A percentile compares a stretch with the other conserved stretches of the same genome.
Conservation (phyloP, 768 basidiomycete species). For the Boletus vinaceobasis region DNA sequence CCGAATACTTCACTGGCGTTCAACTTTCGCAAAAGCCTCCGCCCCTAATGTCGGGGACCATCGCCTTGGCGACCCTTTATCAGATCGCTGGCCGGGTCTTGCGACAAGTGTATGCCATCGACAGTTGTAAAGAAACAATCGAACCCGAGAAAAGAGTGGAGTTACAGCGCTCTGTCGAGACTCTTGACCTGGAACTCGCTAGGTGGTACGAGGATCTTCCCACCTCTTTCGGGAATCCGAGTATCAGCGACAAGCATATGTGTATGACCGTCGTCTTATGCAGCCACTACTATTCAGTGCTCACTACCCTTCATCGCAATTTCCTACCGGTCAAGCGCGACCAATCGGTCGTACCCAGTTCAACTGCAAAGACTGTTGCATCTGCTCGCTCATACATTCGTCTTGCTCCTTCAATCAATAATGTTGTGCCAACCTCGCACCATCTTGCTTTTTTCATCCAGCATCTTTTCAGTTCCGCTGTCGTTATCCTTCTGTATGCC, state of each 20-base stretch:
- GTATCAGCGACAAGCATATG: slow-evolving; percentile 72
- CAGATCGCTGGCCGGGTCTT: slow-evolving; percentile 82
- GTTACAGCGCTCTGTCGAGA: slow-evolving; percentile 75
- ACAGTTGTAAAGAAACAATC: slow-evolving; percentile 68
- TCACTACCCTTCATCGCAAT: slow-evolving; percentile 86
- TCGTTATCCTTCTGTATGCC: slow-evolving; percentile 79
- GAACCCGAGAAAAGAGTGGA: slow-evolving; percentile 73
- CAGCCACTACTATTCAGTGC: slow-evolving; percentile 85
- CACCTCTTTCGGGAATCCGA: slow-evolving; percentile 67
- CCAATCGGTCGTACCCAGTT: slow-evolving; percentile 63
- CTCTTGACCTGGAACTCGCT: slow-evolving; percentile 69
- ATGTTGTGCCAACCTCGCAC: slow-evolving; percentile 80
- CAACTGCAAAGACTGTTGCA: slow-evolving; percentile 75
- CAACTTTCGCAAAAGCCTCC: slow-evolving; percentile 51
- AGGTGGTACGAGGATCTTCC: slow-evolving; percentile 85
- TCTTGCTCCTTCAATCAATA: slow-evolving; percentile 80
- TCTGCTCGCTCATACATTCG: slow-evolving; percentile 84
- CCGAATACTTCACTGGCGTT: slow-evolving; percentile 68
- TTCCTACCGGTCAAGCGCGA: slow-evolving; percentile 78
- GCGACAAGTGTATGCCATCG: slow-evolving; percentile 78
- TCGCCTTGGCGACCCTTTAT: slow-evolving; percentile 73
- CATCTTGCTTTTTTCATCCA: slow-evolving; percentile 89
- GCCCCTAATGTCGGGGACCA: slow-evolving; percentile 78
- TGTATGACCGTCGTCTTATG: slow-evolving; percentile 83
- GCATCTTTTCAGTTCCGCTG: slow-evolving; percentile 83